A percentile compares a stretch with the other conserved stretches of the same genome.
Evolutionary conservation across 2,329 filamentous ascomycete species (phyloP).

Genomic region (Sarocladiaceae sp.): DNA sequence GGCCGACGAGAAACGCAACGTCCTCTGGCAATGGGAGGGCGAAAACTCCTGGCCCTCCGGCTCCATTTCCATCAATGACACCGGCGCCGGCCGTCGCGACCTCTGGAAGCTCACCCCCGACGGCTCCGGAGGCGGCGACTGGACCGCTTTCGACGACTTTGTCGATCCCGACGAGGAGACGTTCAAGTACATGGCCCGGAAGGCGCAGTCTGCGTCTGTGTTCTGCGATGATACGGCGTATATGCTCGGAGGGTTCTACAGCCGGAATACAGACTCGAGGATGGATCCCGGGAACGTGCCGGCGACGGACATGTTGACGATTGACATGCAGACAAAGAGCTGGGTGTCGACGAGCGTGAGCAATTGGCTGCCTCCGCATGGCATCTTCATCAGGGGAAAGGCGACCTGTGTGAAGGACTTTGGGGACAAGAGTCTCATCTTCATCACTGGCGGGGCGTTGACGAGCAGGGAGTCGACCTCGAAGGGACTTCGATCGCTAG

Average conservation of each 20-base stretch:
- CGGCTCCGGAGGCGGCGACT: background rate
- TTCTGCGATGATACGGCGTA: background rate
- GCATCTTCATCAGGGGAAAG: background rate
- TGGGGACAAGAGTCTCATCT: background rate
- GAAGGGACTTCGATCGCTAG: background rate
- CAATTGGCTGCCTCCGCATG: background rate
- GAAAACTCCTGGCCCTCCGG: too few relatives aligned
- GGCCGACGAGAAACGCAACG: background rate
- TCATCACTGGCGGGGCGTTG: background rate
- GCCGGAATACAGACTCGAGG: background rate
- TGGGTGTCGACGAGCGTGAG: background rate
- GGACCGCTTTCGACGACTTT: background rate
- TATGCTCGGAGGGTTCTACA: background rate
- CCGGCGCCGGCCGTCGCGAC: background rate
- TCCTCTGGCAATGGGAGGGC: background rate
- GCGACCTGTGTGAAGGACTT: background rate
- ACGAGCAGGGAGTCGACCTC: background rate
- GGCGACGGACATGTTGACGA: background rate
- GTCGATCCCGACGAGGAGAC: background rate
- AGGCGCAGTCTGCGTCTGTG: background rate
- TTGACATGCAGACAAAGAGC: background rate
- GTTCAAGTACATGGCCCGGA: background rate
- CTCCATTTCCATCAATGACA: background rate
- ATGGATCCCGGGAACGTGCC: background rate
- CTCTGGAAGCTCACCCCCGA: background rate